Conservation (phyloP, 768 basidiomycete species). For the Suillus americanus region DNA sequence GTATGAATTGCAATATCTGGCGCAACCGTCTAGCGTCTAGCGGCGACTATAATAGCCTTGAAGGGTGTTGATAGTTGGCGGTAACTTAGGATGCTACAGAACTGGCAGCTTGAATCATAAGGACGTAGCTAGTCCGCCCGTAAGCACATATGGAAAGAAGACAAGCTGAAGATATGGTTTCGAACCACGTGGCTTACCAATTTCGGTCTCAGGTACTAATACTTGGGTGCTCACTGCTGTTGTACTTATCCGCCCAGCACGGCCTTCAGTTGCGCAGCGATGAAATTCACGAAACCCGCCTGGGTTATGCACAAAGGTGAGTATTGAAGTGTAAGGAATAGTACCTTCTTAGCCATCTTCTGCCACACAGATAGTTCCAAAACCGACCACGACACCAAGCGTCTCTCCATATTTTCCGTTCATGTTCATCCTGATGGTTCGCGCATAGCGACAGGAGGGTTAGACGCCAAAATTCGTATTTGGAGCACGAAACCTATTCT, state of each 20-base stretch:
- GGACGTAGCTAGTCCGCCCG: no score
- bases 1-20: neutral
- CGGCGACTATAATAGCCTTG: neutral
- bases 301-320: constrained; percentile 83
- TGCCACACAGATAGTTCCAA: constrained; percentile 43
- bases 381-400: constrained; percentile 58
- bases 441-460: constrained; percentile 93
- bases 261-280: constrained; percentile 26
- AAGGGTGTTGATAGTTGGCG: neutral
- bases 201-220: neutral
- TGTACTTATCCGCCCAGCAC: neutral
- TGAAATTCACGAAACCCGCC: constrained; percentile 87
- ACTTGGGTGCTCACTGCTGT: neutral
- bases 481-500: constrained; percentile 97
- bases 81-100: neutral
- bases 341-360: neutral
- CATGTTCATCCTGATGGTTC: constrained; percentile 96
- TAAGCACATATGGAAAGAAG: no score
- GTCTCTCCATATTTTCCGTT: constrained; percentile 86
- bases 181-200: neutral
- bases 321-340: neutral
- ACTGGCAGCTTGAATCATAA: neutral
- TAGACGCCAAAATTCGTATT: constrained; percentile 94
- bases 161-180: no score
- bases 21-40: neutral